Percentiles rank a stretch among this genome's conserved stretches.
phyloP scores from a whole-genome alignment of 2,329 filamentous ascomycete species.

The Calonectria multiphialidica region DNA sequence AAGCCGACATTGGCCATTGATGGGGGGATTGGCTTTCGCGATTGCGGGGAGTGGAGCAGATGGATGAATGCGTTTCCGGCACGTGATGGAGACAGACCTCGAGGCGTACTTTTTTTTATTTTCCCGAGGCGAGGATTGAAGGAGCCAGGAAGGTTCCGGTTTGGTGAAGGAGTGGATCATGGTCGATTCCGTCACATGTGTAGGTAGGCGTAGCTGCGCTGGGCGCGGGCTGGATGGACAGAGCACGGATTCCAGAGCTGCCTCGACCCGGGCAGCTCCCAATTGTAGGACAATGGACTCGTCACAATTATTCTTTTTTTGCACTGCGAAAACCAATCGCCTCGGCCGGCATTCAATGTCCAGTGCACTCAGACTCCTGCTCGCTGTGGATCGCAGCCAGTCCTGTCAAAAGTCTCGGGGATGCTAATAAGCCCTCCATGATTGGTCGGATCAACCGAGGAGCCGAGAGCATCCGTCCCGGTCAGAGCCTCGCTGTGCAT shows the following conservation, averaged over 20 bases:
- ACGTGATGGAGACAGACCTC: slow-evolving; percentile 37
- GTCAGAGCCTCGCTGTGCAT: slow-evolving; percentile 39
- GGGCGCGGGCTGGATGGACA: neutral
- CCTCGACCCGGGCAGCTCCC: neutral
- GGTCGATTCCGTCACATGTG: slow-evolving; percentile 1
- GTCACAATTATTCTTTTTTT: neutral
- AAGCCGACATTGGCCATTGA: neutral
- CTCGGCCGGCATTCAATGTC: slow-evolving; percentile 27
- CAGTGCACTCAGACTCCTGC: slow-evolving; percentile 25
- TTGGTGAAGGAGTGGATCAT: neutral
- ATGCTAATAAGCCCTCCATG: slow-evolving; percentile 45
- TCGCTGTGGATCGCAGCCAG: slow-evolving; percentile 9
- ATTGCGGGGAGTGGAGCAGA: slow-evolving; percentile 26
- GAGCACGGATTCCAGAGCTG: neutral
- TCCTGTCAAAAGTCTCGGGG: slow-evolving; percentile 23
- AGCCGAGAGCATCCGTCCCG: slow-evolving; percentile 47
- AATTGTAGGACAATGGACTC: neutral
- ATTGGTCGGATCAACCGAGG: slow-evolving; percentile 52
- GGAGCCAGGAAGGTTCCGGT: neutral
- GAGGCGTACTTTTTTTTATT: slow-evolving; percentile 7
- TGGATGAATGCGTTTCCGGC: slow-evolving; percentile 38
- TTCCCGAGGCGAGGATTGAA: slow-evolving; percentile 24
- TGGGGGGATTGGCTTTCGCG: slow-evolving; percentile 6
- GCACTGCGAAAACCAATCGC: neutral
- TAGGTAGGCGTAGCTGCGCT: neutral